Conservation (phyloP, 2,329 filamentous ascomycete genomes). For the Nemania sp. region DNA sequence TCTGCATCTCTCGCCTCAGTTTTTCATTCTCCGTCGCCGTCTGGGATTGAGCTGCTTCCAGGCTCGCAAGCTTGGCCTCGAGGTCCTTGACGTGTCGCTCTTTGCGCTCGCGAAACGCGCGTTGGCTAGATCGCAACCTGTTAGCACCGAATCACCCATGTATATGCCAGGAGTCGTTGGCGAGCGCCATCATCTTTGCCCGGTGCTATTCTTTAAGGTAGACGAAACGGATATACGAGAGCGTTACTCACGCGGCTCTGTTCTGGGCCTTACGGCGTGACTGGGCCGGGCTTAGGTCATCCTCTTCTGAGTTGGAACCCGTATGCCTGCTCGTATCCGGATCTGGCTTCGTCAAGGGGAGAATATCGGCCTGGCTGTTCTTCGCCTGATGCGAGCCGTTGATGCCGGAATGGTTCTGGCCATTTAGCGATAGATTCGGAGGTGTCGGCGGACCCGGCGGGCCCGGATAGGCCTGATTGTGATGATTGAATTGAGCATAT, state of each 20-base stretch:
- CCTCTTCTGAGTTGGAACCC: slow-evolving; percentile 60
- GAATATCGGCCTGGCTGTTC: slow-evolving; percentile 37
- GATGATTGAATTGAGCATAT: slow-evolving; percentile 48
- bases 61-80: slow-evolving; percentile 77
- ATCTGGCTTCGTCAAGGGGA: slow-evolving; percentile 46
- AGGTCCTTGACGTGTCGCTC: slow-evolving; percentile 93
- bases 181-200: no score
- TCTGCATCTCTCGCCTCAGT: slow-evolving; percentile 80
- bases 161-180: no score
- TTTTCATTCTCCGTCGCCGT: slow-evolving; percentile 84
- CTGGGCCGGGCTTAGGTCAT: slow-evolving; percentile 59
- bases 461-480: slow-evolving; percentile 45
- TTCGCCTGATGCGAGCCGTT: slow-evolving; percentile 27
- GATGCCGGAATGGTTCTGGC: slow-evolving; percentile 33
- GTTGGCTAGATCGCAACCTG: slow-evolving; percentile 64
- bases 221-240: background rate
- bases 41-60: slow-evolving; percentile 73
- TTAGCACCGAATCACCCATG: slow-evolving; percentile 5
- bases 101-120: slow-evolving; percentile 94
- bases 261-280: slow-evolving; percentile 64
- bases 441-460: slow-evolving; percentile 59
- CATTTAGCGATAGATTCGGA: slow-evolving; percentile 45
- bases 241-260: slow-evolving; percentile 59
- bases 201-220: background rate
- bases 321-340: slow-evolving; percentile 42